Evolutionary conservation across 495 filamentous ascomycete genomes (phyloP).

Genomic region (Penicillium flavigenum): DNA sequence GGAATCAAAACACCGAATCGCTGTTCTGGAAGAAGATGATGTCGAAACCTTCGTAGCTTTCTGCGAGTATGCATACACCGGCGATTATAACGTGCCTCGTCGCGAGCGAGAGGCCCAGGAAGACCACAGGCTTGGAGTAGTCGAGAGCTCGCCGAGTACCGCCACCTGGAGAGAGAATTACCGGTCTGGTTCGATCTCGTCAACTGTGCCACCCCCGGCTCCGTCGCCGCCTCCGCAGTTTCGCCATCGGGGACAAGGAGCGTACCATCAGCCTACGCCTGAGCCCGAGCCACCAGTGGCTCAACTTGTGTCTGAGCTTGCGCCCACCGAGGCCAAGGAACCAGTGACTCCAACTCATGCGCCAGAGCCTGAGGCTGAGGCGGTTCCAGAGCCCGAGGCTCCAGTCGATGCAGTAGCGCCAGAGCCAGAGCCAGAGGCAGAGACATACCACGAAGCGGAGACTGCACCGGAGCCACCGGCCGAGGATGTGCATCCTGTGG

Average conservation of each 20-base stretch:
- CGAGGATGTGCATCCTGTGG: constrained; percentile 3
- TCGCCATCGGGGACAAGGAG: background rate
- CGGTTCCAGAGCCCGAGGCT: background rate
- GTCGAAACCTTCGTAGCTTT: constrained; percentile 50
- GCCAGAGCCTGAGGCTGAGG: background rate
- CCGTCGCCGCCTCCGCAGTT: constrained; percentile 30
- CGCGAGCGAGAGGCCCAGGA: constrained; percentile 11
- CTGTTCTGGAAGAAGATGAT: constrained; percentile 46
- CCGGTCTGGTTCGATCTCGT: constrained; percentile 28
- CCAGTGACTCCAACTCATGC: background rate
- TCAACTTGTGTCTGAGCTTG: background rate
- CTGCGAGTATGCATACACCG: constrained; percentile 51
- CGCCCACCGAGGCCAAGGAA: background rate
- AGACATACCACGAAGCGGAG: constrained; percentile 9
- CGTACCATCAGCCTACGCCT: background rate
- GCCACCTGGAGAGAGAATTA: constrained; percentile 22
- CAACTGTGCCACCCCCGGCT: constrained; percentile 22
- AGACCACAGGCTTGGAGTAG: constrained; percentile 13
- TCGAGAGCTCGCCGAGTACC: constrained; percentile 13
- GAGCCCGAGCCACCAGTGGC: background rate
- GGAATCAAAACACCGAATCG: constrained; percentile 46
- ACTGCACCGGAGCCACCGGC: background rate
- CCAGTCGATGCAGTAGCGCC: background rate
- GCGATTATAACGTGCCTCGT: constrained; percentile 44
- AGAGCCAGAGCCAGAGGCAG: constrained; percentile 3